Evolutionary conservation across 805 yeast genomes (phyloP).

Genomic region (Zygosaccharomyces lentus): DNA sequence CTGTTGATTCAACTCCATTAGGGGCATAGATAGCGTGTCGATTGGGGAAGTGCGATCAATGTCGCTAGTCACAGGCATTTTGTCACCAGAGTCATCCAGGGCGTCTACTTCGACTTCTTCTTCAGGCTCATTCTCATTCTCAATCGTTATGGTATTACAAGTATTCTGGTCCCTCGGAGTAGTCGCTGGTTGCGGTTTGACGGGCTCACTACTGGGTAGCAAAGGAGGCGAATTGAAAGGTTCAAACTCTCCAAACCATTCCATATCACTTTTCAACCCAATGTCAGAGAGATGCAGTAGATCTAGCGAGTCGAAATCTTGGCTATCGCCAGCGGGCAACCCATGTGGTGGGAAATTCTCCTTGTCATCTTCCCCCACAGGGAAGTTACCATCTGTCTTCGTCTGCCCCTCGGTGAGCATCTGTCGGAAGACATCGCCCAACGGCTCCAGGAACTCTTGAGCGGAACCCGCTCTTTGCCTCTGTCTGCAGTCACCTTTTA

Average conservation of each 20-base stretch:
- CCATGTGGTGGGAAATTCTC: conserved; percentile 28
- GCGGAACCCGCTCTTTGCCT: conserved; percentile 9
- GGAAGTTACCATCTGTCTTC: conserved; percentile 1
- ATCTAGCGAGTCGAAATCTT: conserved; percentile 10
- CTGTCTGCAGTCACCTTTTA: conserved; percentile 2
- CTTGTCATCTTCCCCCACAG: conserved; percentile 21
- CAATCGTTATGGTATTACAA: conserved; percentile 18
- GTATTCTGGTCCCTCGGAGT: conserved; percentile 22
- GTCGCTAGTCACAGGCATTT: conserved; percentile 19
- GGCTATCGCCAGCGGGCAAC: not conserved
- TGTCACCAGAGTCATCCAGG: conserved; percentile 7
- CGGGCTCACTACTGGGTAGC: conserved; percentile 3
- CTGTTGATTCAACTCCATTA: conserved; percentile 31
- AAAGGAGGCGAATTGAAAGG: conserved; percentile 17
- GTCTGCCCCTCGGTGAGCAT: conserved; percentile 6
- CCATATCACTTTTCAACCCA: conserved; percentile 14
- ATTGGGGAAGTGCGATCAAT: conserved; percentile 33
- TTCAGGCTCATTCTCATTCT: conserved; percentile 9
- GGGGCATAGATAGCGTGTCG: conserved; percentile 34
- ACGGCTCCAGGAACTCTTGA: not conserved
- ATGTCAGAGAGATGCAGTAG: conserved; percentile 20
- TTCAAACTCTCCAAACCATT: conserved; percentile 28
- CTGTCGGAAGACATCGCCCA: conserved; percentile 6
- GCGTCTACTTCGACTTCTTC: conserved; percentile 9
- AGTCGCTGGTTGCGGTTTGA: conserved; percentile 9